A percentile compares a stretch with the other conserved stretches of the same genome.
Conservation (phyloP, 1,139 yeast species). For the Kurtzmaniella quercitrusa region DNA sequence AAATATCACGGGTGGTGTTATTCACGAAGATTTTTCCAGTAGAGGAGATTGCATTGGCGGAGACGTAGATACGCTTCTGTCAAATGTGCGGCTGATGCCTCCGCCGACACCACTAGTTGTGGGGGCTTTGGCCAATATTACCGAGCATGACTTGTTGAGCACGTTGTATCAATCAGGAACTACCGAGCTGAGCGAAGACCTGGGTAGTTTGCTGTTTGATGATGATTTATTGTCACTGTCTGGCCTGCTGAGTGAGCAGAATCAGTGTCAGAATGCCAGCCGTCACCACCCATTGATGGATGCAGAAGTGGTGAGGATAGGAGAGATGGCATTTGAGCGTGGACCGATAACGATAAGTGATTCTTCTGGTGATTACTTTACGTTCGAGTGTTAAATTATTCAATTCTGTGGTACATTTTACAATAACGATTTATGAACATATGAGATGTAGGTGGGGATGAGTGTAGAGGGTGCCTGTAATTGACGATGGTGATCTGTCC, state of each 20-base stretch:
- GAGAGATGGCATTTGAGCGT: conserved; percentile 4
- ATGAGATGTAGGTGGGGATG: not conserved
- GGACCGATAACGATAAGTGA: conserved; percentile 8
- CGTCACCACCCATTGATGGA: conserved; percentile 17
- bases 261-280: not conserved
- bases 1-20: conserved; percentile 47
- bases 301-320: conserved; percentile 21
- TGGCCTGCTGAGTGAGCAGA: not conserved
- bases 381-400: conserved; percentile 3
- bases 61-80: not conserved
- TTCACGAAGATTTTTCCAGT: conserved; percentile 24
- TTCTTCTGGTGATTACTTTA: conserved; percentile 7
- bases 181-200: conserved; percentile 3
- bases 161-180: conserved; percentile 10
- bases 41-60: not conserved
- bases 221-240: conserved; percentile 18
- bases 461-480: no score
- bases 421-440: not conserved
- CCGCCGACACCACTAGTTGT: not conserved
- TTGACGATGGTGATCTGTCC: no score
- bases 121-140: conserved; percentile 5
- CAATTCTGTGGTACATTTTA: not conserved
- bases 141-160: conserved; percentile 22
- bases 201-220: conserved; percentile 8
- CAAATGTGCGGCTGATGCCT: not conserved